phyloP scores from a whole-genome alignment of 192 early-diverging fungal species.

The Chytriomyces confervae region DNA sequence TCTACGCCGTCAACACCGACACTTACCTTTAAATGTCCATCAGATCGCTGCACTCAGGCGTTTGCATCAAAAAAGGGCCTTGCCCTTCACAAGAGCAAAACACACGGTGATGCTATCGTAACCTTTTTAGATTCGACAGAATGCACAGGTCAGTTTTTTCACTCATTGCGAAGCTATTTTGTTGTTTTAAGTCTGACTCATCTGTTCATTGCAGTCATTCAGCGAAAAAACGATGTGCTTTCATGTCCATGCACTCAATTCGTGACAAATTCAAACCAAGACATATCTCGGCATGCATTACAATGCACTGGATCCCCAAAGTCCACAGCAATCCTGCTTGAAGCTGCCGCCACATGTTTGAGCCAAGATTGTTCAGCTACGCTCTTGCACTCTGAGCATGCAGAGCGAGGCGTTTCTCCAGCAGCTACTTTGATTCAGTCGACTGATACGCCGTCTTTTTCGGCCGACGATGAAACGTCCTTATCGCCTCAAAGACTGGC shows the following conservation, averaged over 20 bases:
- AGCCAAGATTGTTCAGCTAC: too few species aligned
- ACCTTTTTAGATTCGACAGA: background rate
- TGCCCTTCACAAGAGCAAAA: background rate
- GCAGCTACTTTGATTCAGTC: too few species aligned
- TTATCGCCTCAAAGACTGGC: too few species aligned
- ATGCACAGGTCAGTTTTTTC: background rate
- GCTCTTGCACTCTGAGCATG: too few species aligned
- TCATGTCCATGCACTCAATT: background rate
- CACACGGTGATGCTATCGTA: background rate
- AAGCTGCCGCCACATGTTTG: too few species aligned
- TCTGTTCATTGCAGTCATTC: constrained; percentile 1
- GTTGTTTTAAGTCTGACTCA: background rate
- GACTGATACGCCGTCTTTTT: too few species aligned
- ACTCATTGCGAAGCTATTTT: background rate
- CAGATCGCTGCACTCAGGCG: background rate
- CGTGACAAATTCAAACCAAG: background rate
- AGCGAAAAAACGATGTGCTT: background rate
- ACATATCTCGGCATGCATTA: too few species aligned
- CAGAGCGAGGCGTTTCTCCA: too few species aligned
- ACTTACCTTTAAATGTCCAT: background rate
- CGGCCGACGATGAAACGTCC: too few species aligned
- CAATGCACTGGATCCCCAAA: too few species aligned
- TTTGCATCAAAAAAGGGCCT: constrained; percentile 1
- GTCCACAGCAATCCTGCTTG: too few species aligned
- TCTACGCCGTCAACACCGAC: background rate